Base-by-base conservation (phyloP, 1,284 basidiomycete genomes). In the Microbotryum violaceum region DNA sequence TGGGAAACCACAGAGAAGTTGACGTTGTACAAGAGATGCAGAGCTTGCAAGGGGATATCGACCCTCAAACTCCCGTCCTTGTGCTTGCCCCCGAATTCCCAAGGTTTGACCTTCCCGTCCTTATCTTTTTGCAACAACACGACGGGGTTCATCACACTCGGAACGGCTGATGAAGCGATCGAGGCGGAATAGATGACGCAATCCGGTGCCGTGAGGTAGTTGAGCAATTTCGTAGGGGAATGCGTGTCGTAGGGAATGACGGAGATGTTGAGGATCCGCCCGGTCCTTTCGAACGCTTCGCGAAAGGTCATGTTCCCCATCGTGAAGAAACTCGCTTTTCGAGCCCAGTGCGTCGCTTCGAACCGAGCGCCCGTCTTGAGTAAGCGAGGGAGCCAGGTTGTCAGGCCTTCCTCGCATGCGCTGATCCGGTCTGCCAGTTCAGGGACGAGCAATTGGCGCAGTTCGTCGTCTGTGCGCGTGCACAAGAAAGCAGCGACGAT, bases 191-290 rank as follows among this genome's bases (percentile, higher is more conserved):
- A 83, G 63, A 83, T 82, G 58, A 84, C 75, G 69, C 82, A 83
- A 75, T 97, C 89, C 0, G 94, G 94, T 10, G 92, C 89, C 14
- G 93, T 97, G 60, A 97, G 82, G 74, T 97, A 91, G 76, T 98
- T 97, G 46, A 98, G 80, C 9, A 97, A 79, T 75, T 96, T 97
- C 2, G 92, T 97, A 3, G 94, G 94, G 16, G 74, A 75, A 58
- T 74, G 71, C 20, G 69, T 70, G 49, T 74, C 72, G 62, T 66
- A 68, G 12, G 72, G 70, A 8, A 67, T 67, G 49, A 69, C 67
- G 18, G 90, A 93, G 50, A 98, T 85, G 74, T 97, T 98, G 44
- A 99, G 79, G 45, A 92, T 63, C 73, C 90, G 82, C 27, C 96
- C 94, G 0, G 96, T 99, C 67, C 87, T 82, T 73, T 91, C 79